Conservation (phyloP, 163 green algal genomes). For the Volvox carteri region DNA sequence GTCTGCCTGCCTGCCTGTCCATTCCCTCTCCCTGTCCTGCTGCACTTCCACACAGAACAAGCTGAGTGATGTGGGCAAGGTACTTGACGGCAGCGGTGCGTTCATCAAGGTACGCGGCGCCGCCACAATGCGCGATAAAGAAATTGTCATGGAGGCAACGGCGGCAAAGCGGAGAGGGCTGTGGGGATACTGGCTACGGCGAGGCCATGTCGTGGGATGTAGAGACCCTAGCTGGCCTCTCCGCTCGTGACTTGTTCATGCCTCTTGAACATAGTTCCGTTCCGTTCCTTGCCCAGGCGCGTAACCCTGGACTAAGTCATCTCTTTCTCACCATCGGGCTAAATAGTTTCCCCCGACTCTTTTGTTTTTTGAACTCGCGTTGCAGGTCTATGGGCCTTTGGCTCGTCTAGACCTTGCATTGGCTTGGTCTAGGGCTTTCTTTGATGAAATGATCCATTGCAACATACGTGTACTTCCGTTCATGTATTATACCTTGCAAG, state of each 20-base stretch:
- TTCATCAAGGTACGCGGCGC: conserved; percentile 59
- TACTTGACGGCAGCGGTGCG: conserved; percentile 71
- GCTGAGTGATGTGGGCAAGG: conserved; percentile 67
- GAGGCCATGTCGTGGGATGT: too few relatives aligned
- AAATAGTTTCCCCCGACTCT: too few relatives aligned
- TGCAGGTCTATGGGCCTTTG: too few relatives aligned
- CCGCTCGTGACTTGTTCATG: not conserved
- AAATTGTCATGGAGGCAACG: not conserved
- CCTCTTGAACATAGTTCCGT: not conserved
- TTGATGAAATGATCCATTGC: not conserved
- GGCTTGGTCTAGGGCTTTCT: not conserved
- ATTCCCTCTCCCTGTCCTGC: too few relatives aligned
- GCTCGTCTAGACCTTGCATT: too few relatives aligned
- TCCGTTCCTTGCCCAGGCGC: not conserved
- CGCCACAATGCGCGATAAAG: not conserved
- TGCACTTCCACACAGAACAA: conserved; percentile 72
- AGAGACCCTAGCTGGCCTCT: too few relatives aligned
- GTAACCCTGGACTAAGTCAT: too few relatives aligned
- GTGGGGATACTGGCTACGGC: too few relatives aligned
- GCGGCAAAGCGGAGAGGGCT: too few relatives aligned
- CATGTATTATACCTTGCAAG: not conserved
- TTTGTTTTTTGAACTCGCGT: too few relatives aligned
- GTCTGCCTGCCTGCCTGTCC: too few relatives aligned
- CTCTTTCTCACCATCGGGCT: too few relatives aligned
- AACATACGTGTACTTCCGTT: not conserved